These are phyloP conservation scores for Polytrichum commune DNA, from an alignment of 225 moss, liverwort and hornwort genomes.

Conservation along the genomic window DNA sequence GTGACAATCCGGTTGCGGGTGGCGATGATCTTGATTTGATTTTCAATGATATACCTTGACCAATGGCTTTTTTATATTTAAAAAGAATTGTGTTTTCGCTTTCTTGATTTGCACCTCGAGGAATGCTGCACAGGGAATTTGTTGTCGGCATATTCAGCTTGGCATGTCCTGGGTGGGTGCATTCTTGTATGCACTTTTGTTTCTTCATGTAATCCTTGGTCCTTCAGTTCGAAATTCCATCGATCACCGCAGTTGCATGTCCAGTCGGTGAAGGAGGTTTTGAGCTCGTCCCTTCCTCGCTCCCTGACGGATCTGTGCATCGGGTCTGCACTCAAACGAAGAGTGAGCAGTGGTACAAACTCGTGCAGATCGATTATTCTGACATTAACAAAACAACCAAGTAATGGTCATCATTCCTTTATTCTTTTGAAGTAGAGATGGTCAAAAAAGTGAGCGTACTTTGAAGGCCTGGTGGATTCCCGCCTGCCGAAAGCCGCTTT, in stretches of 20 bases:
- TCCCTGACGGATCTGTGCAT: slow-evolving; percentile 21
- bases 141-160: background rate
- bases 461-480: slow-evolving; percentile 17
- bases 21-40: too few species aligned
- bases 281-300: slow-evolving; percentile 29
- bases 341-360: too few species aligned
- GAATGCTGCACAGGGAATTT: background rate
- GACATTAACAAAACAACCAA: too few species aligned
- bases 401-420: too few species aligned
- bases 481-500: slow-evolving; percentile 22
- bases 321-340: slow-evolving; percentile 14
- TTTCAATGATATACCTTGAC: too few species aligned
- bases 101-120: background rate
- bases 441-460: slow-evolving; percentile 5
- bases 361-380: too few species aligned
- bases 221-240: background rate
- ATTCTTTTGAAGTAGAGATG: too few species aligned
- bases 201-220: background rate
- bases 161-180: background rate
- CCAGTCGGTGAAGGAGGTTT: slow-evolving; percentile 12
- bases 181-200: background rate
- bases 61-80: too few species aligned
- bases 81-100: background rate
- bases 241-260: slow-evolving; percentile 24
- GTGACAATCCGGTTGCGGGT: too few species aligned